A percentile compares a stretch with the other conserved stretches of the same genome.
Conservation (phyloP, 192 early-diverging fungal species). For the Gaertneriomyces semiglobifer region DNA sequence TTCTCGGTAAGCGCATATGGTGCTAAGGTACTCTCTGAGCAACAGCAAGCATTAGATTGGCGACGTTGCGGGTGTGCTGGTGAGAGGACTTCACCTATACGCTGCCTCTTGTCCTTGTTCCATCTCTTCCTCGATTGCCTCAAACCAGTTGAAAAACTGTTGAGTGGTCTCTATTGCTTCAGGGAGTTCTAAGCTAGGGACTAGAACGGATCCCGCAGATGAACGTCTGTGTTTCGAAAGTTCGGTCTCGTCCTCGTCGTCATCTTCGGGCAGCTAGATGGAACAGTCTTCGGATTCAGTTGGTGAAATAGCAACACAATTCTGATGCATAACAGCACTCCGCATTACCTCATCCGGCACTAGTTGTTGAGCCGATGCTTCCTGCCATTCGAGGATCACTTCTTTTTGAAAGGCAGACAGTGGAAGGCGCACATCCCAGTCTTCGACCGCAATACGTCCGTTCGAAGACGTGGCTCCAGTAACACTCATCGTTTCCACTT, state of each 20-base stretch:
- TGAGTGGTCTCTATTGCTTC: slow-evolving; percentile 75
- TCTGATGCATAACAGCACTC: not conserved
- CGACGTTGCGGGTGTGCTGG: not conserved
- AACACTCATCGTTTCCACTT: too few relatives aligned
- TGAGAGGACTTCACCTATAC: slow-evolving; percentile 54
- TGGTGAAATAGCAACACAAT: not conserved
- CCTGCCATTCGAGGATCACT: slow-evolving; percentile 17
- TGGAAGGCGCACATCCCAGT: slow-evolving; percentile 23
- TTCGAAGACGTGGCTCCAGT: too few relatives aligned
- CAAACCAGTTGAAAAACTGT: slow-evolving; percentile 95
- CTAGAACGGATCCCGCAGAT: not conserved
- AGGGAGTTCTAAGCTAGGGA: slow-evolving; percentile 3
- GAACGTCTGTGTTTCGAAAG: not conserved
- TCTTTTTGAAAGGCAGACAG: slow-evolving; percentile 21
- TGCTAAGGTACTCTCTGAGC: slow-evolving; percentile 59
- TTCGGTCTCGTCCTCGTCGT: slow-evolving; percentile 19
- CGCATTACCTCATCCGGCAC: slow-evolving; percentile 5
- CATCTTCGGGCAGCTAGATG: not conserved
- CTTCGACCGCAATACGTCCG: slow-evolving; percentile 10
- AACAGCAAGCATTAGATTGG: not conserved
- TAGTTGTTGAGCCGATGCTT: slow-evolving; percentile 13
- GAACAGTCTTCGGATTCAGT: not conserved
- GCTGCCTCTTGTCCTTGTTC: slow-evolving; percentile 83
- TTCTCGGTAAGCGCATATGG: slow-evolving; percentile 55
- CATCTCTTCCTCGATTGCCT: slow-evolving; percentile 72